Conservation (phyloP, 352 stramenopile genomes). For the Vaucheria bursata region DNA sequence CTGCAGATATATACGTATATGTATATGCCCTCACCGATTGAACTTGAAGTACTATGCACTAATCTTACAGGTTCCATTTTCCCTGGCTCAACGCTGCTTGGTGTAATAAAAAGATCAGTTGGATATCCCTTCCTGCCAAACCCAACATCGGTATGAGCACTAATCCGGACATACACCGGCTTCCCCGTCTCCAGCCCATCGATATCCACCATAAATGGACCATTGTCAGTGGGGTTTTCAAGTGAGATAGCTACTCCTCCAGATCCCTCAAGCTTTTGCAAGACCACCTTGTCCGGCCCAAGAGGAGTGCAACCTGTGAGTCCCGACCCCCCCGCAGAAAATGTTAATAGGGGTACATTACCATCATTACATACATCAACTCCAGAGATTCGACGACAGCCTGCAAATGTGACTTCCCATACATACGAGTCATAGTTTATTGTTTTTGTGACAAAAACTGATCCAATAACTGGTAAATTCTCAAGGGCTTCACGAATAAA, state of each 20-base stretch:
- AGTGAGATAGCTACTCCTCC: not conserved
- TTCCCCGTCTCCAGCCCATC: constrained; percentile 65
- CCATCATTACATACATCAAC: constrained; percentile 79
- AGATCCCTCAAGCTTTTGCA: constrained; percentile 4
- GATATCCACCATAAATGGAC: constrained; percentile 64
- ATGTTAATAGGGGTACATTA: constrained; percentile 53
- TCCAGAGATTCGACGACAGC: constrained; percentile 33
- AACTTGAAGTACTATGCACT: constrained; percentile 70
- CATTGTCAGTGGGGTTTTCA: constrained; percentile 64
- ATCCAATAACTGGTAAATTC: constrained; percentile 77
- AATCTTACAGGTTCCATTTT: constrained; percentile 70
- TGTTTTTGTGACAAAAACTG: constrained; percentile 66
- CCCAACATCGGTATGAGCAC: constrained; percentile 74
- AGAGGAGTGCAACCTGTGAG: constrained; percentile 26
- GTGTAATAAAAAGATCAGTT: constrained; percentile 63
- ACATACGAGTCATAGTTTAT: constrained; percentile 18
- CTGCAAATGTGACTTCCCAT: constrained; percentile 47
- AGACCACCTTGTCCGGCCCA: constrained; percentile 41
- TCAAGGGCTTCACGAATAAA: constrained; percentile 75
- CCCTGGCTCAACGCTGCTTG: constrained; percentile 73
- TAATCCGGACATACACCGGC: constrained; percentile 76
- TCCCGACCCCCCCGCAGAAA: constrained; percentile 50
- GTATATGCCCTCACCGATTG: constrained; percentile 56
- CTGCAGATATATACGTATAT: too few species aligned
- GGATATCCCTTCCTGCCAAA: constrained; percentile 65